Base-by-base conservation (phyloP, 2,329 filamentous ascomycete species). In the Talaromyces sp. region DNA sequence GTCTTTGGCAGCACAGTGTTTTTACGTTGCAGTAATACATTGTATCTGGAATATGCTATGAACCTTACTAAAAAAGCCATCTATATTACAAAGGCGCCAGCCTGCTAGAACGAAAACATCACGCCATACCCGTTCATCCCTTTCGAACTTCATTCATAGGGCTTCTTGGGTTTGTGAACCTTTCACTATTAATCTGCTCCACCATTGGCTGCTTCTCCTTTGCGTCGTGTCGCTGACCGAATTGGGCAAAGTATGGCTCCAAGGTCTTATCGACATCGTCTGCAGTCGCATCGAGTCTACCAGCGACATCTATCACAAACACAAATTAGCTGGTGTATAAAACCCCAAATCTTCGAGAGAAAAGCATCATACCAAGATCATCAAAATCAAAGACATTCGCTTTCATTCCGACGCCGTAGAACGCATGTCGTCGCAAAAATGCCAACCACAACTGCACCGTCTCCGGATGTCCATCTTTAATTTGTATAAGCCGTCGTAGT, bases 361-460 rank as follows among this genome's bases (percentile, higher is more conserved):
- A 50, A 52, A 11, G 37, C 41, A n/a, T 68, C 78, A 68, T 84
- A 90, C 90, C 89, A 66, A 93, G 75, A 65, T 86, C 85, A 73
- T 90, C 88, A 78, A 92, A 93, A 75, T 97, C 92, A 88, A 91
- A 99, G 59, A 98, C 86, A 76, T 99, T 97, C 62, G 95, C 95
- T 85, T 99, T 99, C 93, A 99, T 96, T 72, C 95, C 95, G 47
- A 98, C 89, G n/a, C 95, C 95, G 70, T 96, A 91, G 76, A 95
- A 96, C 49, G 93, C 91, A 75, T 97, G 90, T 80, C 96, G 96
- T 74, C 91, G 87, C 74, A 99, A 78, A 75, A 96, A 98, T 0
- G 92, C 93, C 66, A 99, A 82, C 95, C 95, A 99, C 33, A 93
- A 79, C 78, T 96, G 90, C 41, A 99, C 93, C 0, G 88, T 89